These are phyloP conservation scores for Pyrenochaeta sp. DNA, from an alignment of 2,329 filamentous ascomycete genomes.

Conservation along the genomic window DNA sequence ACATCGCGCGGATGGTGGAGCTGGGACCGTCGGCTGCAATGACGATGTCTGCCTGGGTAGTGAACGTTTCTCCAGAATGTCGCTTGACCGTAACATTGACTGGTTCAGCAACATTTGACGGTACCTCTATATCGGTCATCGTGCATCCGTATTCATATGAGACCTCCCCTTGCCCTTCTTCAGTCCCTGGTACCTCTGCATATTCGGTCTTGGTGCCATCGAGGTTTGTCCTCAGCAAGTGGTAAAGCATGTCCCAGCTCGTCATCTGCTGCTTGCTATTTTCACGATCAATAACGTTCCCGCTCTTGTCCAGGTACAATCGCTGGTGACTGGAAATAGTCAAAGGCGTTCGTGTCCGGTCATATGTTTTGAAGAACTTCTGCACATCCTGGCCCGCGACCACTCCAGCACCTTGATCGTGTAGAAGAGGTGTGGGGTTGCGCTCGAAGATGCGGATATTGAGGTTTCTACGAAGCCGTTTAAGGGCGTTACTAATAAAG, in stretches of 20 bases:
- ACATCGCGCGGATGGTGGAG: slow-evolving; percentile 27
- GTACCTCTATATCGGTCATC: slow-evolving; percentile 18
- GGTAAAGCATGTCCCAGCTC: slow-evolving; percentile 41
- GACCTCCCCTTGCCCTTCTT: slow-evolving; percentile 20
- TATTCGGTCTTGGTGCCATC: slow-evolving; percentile 34
- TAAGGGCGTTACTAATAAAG: slow-evolving; percentile 30
- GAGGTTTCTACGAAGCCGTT: slow-evolving; percentile 29
- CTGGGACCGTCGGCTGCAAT: slow-evolving; percentile 38
- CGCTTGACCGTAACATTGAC: slow-evolving; percentile 18
- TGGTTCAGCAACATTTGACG: slow-evolving; percentile 8
- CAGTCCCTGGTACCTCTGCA: slow-evolving; percentile 15
- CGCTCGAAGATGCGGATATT: slow-evolving; percentile 37
- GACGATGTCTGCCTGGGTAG: slow-evolving; percentile 24
- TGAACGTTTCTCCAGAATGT: slow-evolving; percentile 11
- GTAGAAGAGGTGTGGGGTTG: slow-evolving; percentile 34
- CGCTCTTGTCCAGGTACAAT: slow-evolving; percentile 30
- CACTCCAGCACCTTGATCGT: slow-evolving; percentile 37
- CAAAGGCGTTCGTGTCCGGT: slow-evolving; percentile 25
- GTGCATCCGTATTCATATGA: slow-evolving; percentile 31
- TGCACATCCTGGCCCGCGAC: slow-evolving; percentile 31
- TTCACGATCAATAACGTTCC: slow-evolving; percentile 28
- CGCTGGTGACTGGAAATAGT: slow-evolving; percentile 23
- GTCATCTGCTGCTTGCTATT: slow-evolving; percentile 35
- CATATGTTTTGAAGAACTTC: slow-evolving; percentile 32
- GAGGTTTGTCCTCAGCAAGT: slow-evolving; percentile 35